These are phyloP conservation scores for Leucaena leucocephala DNA, from an alignment of 306 rosid genomes.

Conservation along the genomic window DNA sequence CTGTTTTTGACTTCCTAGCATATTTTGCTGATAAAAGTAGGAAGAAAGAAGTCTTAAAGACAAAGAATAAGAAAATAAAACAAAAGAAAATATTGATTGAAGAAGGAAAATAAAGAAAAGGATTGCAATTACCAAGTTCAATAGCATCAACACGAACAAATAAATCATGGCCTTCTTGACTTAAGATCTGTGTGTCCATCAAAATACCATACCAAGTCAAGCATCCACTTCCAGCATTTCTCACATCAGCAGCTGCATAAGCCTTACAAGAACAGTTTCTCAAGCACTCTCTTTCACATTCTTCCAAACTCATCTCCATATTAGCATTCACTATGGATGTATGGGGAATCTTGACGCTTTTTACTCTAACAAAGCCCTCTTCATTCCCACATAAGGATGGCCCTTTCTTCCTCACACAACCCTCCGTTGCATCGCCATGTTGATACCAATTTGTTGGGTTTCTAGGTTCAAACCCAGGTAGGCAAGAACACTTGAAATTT, in stretches of 20 bases:
- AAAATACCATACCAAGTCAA: slow-evolving; percentile 53
- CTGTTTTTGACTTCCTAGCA: neutral
- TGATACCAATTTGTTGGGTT: slow-evolving; percentile 46
- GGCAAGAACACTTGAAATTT: slow-evolving; percentile 52
- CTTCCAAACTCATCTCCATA: slow-evolving; percentile 37
- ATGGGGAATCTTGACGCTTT: neutral
- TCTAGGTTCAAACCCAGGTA: slow-evolving; percentile 68
- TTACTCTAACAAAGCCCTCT: neutral
- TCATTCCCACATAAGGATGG: neutral
- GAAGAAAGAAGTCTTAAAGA: neutral
- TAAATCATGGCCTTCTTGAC: slow-evolving; percentile 56
- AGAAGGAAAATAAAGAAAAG: neutral
- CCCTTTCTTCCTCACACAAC: neutral
- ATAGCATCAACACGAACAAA: slow-evolving; percentile 54
- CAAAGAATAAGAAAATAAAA: neutral
- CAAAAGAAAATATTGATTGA: neutral
- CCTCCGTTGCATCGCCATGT: slow-evolving; percentile 43
- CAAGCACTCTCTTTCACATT: slow-evolving; percentile 51
- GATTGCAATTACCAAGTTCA: slow-evolving; percentile 43
- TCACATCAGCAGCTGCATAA: slow-evolving; percentile 54
- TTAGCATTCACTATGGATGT: slow-evolving; percentile 40
- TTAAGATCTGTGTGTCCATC: slow-evolving; percentile 40
- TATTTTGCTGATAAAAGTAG: slow-evolving; percentile 35
- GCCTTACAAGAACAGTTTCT: slow-evolving; percentile 63
- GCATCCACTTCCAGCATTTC: slow-evolving; percentile 62